Evolutionary conservation across 768 basidiomycete species (phyloP).

Genomic region (Tricholoma terreum): DNA sequence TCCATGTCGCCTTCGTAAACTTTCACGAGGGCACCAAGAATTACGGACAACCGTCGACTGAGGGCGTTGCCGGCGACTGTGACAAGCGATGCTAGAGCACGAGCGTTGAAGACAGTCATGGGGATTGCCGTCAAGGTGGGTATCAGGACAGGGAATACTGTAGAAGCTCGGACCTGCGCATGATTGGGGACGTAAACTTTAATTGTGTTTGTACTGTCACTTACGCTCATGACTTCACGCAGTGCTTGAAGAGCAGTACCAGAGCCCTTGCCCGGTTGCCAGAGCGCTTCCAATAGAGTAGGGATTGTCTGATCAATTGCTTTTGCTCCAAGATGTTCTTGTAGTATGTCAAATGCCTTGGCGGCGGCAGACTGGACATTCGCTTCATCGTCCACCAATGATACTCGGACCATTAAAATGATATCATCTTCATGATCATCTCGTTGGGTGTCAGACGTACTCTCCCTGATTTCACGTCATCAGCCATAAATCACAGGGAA

Average conservation of each 20-base stretch:
- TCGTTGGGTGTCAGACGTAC: conserved; percentile 76
- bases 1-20: conserved; percentile 67
- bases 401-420: conserved; percentile 76
- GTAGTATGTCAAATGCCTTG: conserved; percentile 83
- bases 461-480: conserved; percentile 51
- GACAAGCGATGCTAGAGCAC: conserved; percentile 85
- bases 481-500: not conserved
- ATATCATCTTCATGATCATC: conserved; percentile 90
- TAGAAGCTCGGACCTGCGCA: conserved; percentile 80
- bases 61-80: conserved; percentile 91
- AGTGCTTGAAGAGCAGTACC: conserved; percentile 93
- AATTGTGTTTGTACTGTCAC: conserved; percentile 22
- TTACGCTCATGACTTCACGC: conserved; percentile 89
- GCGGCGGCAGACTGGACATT: conserved; percentile 89
- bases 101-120: conserved; percentile 93
- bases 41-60: conserved; percentile 75
- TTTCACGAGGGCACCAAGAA: conserved; percentile 77
- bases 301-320: conserved; percentile 98
- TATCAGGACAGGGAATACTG: conserved; percentile 96
- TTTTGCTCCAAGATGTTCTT: conserved; percentile 84
- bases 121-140: conserved; percentile 88
- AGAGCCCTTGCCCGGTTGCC: conserved; percentile 90
- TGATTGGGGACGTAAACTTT: conserved; percentile 5
- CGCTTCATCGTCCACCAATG: conserved; percentile 85
- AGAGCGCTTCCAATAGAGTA: conserved; percentile 87